phyloP scores from a whole-genome alignment of 306 rosid genomes.

The Trifolium repens region DNA sequence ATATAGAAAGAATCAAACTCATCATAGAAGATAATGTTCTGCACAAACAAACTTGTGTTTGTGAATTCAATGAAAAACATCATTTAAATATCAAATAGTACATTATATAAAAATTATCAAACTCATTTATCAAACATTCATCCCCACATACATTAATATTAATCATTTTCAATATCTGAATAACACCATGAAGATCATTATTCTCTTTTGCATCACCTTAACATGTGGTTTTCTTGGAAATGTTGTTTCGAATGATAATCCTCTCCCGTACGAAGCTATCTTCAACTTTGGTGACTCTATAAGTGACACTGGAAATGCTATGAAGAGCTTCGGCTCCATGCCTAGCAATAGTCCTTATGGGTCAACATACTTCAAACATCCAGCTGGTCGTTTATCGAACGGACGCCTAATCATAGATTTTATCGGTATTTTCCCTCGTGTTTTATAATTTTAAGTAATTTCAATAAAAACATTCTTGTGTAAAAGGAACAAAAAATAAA shows the following conservation, averaged over 20 bases:
- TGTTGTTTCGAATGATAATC: too few relatives aligned
- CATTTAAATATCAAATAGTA: too few relatives aligned
- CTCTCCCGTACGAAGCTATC: too few relatives aligned
- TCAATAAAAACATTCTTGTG: too few relatives aligned
- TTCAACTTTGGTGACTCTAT: too few relatives aligned
- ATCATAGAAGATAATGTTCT: too few relatives aligned
- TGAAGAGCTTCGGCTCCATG: not conserved
- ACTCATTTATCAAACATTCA: not conserved
- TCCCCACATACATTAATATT: not conserved
- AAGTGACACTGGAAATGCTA: constrained; percentile 46
- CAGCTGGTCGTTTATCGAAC: constrained; percentile 47
- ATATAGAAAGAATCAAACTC: too few relatives aligned
- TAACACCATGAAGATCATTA: not conserved
- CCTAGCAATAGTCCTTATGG: constrained; percentile 50
- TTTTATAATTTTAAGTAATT: not conserved
- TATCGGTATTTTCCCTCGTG: constrained; percentile 38
- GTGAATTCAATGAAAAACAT: not conserved
- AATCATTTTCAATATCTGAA: too few relatives aligned
- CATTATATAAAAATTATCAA: not conserved
- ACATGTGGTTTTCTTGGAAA: too few relatives aligned
- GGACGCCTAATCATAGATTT: constrained; percentile 35
- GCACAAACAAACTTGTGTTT: not conserved
- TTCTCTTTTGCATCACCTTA: too few relatives aligned
- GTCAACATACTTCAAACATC: constrained; percentile 46
- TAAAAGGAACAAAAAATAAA: too few relatives aligned